Conservation (phyloP, 2,329 filamentous ascomycete species). For the Colletotrichum orbiculare region DNA sequence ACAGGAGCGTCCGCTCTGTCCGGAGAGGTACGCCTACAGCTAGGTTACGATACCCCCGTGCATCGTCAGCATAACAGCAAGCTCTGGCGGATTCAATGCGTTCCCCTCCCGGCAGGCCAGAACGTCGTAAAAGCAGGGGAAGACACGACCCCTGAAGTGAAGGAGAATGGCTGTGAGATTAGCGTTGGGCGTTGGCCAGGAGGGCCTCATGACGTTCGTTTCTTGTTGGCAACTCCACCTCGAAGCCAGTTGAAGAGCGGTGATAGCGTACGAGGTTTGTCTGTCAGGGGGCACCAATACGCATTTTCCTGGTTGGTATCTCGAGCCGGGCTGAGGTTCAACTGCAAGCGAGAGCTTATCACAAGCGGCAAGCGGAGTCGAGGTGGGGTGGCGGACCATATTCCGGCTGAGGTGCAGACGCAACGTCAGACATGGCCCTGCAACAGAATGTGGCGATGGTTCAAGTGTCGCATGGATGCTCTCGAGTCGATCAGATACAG, state of each 20-base stretch:
- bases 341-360: constrained; percentile 28
- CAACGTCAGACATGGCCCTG: constrained; percentile 21
- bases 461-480: constrained; percentile 22
- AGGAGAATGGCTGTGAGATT: constrained; percentile 10
- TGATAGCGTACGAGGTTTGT: constrained; percentile 26
- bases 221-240: constrained; percentile 11
- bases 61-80: constrained; percentile 12
- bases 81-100: constrained; percentile 21
- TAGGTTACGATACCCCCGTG: constrained; percentile 7
- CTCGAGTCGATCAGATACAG: neutral
- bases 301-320: constrained; percentile 20
- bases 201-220: constrained; percentile 21
- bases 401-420: constrained; percentile 7
- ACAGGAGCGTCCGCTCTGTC: neutral
- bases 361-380: constrained; percentile 31
- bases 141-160: constrained; percentile 5
- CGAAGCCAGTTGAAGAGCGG: constrained; percentile 22
- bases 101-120: constrained; percentile 12
- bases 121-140: constrained; percentile 18
- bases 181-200: constrained; percentile 7
- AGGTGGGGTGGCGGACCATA: constrained; percentile 8
- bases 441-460: neutral
- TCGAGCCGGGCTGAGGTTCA: constrained; percentile 25
- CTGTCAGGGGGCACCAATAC: constrained; percentile 26
- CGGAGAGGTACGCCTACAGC: constrained; percentile 15